Evolutionary conservation across 2,329 filamentous ascomycete genomes (phyloP).

Genomic region (Diaporthe nobilis): DNA sequence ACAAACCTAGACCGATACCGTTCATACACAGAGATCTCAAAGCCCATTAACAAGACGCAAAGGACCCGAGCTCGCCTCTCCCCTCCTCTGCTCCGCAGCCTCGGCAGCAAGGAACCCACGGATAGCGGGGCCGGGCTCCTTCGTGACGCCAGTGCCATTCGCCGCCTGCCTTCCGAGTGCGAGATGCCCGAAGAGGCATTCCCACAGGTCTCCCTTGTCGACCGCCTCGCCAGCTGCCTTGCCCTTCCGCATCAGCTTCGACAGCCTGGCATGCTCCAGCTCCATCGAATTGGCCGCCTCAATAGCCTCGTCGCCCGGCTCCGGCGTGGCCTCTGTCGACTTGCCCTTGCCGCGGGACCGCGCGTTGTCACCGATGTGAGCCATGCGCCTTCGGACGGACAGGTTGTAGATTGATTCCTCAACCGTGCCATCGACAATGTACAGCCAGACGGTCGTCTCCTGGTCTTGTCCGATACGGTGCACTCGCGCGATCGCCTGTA

Average conservation of each 20-base stretch:
- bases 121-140: slow-evolving; percentile 40
- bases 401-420: slow-evolving; percentile 94
- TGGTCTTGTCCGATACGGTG: slow-evolving; percentile 93
- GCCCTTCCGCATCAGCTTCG: slow-evolving; percentile 78
- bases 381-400: slow-evolving; percentile 82
- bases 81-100: slow-evolving; percentile 57
- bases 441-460: slow-evolving; percentile 94
- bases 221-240: slow-evolving; percentile 85
- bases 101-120: slow-evolving; percentile 60
- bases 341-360: slow-evolving; percentile 50
- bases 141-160: background rate
- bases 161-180: slow-evolving; percentile 43
- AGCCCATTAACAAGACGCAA: slow-evolving; percentile 25
- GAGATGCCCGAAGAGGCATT: slow-evolving; percentile 83
- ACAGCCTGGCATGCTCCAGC: slow-evolving; percentile 79
- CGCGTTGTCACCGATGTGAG: slow-evolving; percentile 72
- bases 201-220: slow-evolving; percentile 84
- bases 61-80: slow-evolving; percentile 3
- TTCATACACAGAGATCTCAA: background rate
- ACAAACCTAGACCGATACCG: background rate
- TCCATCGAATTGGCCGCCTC: slow-evolving; percentile 90
- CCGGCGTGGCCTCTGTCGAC: slow-evolving; percentile 44
- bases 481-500: slow-evolving; percentile 95
- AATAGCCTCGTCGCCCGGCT: slow-evolving; percentile 73
- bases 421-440: slow-evolving; percentile 90